Base-by-base conservation (phyloP, 345 rosid genomes). In the Psidium friedrichsthalianum region DNA sequence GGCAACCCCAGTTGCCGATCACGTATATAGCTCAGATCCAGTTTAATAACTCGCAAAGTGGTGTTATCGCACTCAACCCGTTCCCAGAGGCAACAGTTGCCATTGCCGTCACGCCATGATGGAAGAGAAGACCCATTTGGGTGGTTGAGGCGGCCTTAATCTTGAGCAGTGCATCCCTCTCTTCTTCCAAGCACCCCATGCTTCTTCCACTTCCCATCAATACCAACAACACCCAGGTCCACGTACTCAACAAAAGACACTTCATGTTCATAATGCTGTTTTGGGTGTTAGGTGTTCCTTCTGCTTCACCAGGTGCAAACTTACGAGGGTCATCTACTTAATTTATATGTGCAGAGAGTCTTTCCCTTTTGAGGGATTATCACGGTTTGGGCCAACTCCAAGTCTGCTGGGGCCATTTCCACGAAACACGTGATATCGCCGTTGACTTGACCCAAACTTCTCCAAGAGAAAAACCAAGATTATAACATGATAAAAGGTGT, bases 21-120 rank as follows among this genome's bases (percentile, higher is more conserved):
- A 5, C 42, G 42, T 40, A 40, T 40, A 40, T 40, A 4, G 6
- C 2, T 1, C 6, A 52, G 18, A 52, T 14, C 1, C 15, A 52
- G 55, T 52, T 1, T 20, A 52, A 6, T 52, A 6, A 52, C 55
- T 2, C 27, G 27, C 1, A 0, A 56, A 56, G 59, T 22, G 14
- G 14, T 24, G 59, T 56, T 56, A 56, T 10, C 27, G 59, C 59
- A 56, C 27, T 3, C 2, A n/a, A 56, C 27, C 5, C 0, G 0
- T 0, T 3, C 0, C 59, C 59, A 56, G 27, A n/a, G 2, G 4
- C 59, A 56, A 56, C 59, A 56, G 14, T 56, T 27, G 10, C 2
- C 2, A 24, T 10, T 6, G 27, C 6, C 3, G 2, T 10, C 0
- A 2, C 5, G 6, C 59, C 59, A 24, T 4, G 2, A 56, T 1